A percentile compares a stretch with the other conserved stretches of the same genome.
Evolutionary conservation across 1,284 basidiomycete species (phyloP).

Genomic region (Trametes hirsuta): DNA sequence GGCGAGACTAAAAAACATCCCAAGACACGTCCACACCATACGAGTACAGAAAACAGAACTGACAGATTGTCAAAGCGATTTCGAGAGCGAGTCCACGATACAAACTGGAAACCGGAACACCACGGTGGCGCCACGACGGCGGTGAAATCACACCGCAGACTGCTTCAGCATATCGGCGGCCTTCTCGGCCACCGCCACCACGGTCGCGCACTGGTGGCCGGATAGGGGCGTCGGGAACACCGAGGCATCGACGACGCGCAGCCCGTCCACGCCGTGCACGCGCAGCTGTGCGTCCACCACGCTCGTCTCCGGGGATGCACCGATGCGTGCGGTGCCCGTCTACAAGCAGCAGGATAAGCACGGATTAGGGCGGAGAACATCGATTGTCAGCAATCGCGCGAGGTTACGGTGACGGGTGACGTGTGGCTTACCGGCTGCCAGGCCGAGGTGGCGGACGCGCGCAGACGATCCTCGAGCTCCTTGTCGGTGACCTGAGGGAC

Average conservation of each 20-base stretch:
- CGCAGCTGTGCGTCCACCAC: conserved; percentile 48
- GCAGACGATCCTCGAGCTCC: conserved; percentile 32
- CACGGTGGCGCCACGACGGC: too few relatives aligned
- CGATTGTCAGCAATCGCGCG: too few relatives aligned
- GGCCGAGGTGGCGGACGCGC: conserved; percentile 20
- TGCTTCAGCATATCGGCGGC: conserved; percentile 33
- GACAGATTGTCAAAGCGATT: too few relatives aligned
- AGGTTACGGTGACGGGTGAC: conserved; percentile 17
- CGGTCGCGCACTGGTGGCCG: conserved; percentile 33
- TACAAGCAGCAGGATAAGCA: too few relatives aligned
- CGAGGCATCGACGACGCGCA: conserved; percentile 52
- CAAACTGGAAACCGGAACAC: too few relatives aligned
- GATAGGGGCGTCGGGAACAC: conserved; percentile 42
- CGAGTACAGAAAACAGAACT: too few relatives aligned
- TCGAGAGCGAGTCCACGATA: too few relatives aligned
- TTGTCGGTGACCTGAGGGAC: conserved; percentile 32
- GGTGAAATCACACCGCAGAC: too few relatives aligned
- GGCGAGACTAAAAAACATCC: too few relatives aligned
- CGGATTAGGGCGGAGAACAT: too few relatives aligned
- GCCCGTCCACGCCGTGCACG: conserved; percentile 46
- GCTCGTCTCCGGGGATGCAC: background rate
- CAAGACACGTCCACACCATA: too few relatives aligned
- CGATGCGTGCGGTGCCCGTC: conserved; percentile 11
- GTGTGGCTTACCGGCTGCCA: conserved; percentile 38
- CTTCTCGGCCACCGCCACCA: conserved; percentile 38